A percentile compares a stretch with the other conserved stretches of the same genome.
phyloP scores from a whole-genome alignment of 1,284 basidiomycete species.

The Albatrellus sp. region DNA sequence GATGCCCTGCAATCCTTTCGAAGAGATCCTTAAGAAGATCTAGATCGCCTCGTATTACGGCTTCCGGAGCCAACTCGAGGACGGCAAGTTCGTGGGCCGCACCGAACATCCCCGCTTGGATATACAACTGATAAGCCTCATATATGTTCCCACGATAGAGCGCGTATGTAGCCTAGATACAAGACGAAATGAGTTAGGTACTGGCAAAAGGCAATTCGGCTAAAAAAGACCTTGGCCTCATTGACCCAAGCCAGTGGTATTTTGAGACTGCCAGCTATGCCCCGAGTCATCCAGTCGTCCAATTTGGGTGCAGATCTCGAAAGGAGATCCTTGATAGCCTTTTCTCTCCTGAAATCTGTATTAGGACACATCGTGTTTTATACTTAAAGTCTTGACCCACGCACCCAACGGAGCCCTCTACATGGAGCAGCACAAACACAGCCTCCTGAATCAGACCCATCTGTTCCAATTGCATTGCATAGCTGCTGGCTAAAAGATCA shows the following conservation, averaged over 20 bases:
- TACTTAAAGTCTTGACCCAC: too few species aligned
- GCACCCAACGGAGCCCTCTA: conserved; percentile 70
- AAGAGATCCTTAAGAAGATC: conserved; percentile 69
- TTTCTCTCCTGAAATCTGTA: conserved; percentile 44
- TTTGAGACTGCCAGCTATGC: conserved; percentile 65
- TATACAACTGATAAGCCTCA: conserved; percentile 68
- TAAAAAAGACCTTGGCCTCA: conserved; percentile 60
- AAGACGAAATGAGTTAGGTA: conserved; percentile 6
- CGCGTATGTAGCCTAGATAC: conserved; percentile 50
- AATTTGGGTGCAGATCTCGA: conserved; percentile 60
- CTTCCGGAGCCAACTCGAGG: conserved; percentile 81
- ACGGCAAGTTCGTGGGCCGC: conserved; percentile 77
- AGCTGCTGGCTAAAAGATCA: conserved; percentile 72
- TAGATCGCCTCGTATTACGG: conserved; percentile 71
- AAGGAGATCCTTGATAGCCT: conserved; percentile 74
- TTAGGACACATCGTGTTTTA: too few species aligned
- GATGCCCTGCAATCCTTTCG: conserved; percentile 46
- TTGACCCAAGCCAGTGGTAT: conserved; percentile 82
- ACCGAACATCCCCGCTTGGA: conserved; percentile 58
- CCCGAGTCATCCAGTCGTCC: conserved; percentile 58
- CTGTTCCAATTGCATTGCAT: conserved; percentile 81
- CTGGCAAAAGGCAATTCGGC: conserved; percentile 7
- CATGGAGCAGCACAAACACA: conserved; percentile 81
- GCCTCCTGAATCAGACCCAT: conserved; percentile 78
- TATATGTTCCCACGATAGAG: conserved; percentile 56